A percentile compares a stretch with the other conserved stretches of the same genome.
phyloP scores from a whole-genome alignment of 306 rosid species.

The Lotus japonicus region DNA sequence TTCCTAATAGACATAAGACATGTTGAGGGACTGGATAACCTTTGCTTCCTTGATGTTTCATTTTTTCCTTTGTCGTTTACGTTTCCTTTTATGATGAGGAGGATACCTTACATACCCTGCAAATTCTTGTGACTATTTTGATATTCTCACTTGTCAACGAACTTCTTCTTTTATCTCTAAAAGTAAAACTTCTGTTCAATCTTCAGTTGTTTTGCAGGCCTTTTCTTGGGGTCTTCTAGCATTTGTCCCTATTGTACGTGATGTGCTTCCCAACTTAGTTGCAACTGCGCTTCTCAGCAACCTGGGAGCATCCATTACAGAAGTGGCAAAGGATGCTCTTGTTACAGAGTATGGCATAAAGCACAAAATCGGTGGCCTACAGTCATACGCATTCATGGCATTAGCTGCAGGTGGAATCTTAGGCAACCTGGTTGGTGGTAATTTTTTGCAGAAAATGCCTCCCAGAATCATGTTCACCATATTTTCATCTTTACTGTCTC shows the following conservation, averaged over 20 bases:
- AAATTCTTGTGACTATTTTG: background rate
- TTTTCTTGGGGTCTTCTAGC: slow-evolving; percentile 79
- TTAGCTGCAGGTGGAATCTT: slow-evolving; percentile 77
- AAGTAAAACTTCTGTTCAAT: slow-evolving; percentile 22
- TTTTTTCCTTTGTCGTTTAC: background rate
- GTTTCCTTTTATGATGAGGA: background rate
- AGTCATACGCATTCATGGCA: slow-evolving; percentile 86
- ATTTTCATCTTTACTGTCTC: slow-evolving; percentile 44
- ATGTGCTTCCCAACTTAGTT: slow-evolving; percentile 52
- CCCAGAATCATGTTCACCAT: slow-evolving; percentile 56
- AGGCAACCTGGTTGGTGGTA: slow-evolving; percentile 83
- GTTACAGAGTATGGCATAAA: slow-evolving; percentile 75
- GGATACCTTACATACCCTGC: background rate
- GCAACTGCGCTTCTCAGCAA: slow-evolving; percentile 67
- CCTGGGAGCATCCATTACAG: slow-evolving; percentile 83
- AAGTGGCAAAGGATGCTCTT: slow-evolving; percentile 93
- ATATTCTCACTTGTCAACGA: background rate
- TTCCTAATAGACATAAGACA: background rate
- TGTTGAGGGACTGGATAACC: background rate
- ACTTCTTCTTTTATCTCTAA: background rate
- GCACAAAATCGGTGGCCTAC: slow-evolving; percentile 62
- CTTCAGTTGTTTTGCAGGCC: slow-evolving; percentile 75
- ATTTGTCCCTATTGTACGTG: slow-evolving; percentile 46
- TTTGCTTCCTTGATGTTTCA: background rate
- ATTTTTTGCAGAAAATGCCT: slow-evolving; percentile 46